These are phyloP conservation scores for Acanthochlamys bracteata DNA, from an alignment of 106 monocot species.

Conservation along the genomic window DNA sequence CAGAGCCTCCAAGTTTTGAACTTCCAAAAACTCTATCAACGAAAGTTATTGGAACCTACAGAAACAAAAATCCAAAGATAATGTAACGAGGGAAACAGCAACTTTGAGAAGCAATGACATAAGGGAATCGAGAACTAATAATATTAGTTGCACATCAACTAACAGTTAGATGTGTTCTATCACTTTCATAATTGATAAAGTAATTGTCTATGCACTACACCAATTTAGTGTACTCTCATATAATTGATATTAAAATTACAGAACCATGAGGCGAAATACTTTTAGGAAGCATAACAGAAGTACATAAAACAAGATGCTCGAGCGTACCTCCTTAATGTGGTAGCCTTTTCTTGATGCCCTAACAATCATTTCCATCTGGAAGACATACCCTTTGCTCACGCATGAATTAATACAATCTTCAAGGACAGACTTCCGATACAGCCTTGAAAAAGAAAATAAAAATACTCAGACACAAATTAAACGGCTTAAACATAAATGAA, in stretches of 20 bases:
- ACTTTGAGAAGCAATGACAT: not conserved
- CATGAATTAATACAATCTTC: slow-evolving; percentile 90
- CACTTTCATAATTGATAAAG: too few species aligned
- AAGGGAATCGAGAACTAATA: too few species aligned
- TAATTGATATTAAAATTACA: too few species aligned
- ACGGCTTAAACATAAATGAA: not conserved
- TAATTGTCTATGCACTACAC: too few species aligned
- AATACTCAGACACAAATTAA: not conserved
- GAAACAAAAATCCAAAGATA: not conserved
- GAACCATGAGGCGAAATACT: too few species aligned
- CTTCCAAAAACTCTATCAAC: slow-evolving; percentile 93
- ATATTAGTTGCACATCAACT: too few species aligned
- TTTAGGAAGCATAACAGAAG: too few species aligned
- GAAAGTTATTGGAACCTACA: slow-evolving; percentile 95
- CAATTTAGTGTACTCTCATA: too few species aligned
- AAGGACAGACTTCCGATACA: slow-evolving; percentile 72
- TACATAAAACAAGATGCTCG: not conserved
- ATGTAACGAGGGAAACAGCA: not conserved
- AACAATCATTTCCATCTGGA: slow-evolving; percentile 99
- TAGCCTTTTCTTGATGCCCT: slow-evolving; percentile 92
- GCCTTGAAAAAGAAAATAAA: slow-evolving; percentile 28
- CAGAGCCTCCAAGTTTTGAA: slow-evolving; percentile 97
- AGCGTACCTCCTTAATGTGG: slow-evolving; percentile 76
- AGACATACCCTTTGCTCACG: slow-evolving; percentile 97
- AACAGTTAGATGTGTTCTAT: too few species aligned